These are phyloP conservation scores for Tolypocladium paradoxum DNA, from an alignment of 2,329 filamentous ascomycete genomes.

Conservation along the genomic window DNA sequence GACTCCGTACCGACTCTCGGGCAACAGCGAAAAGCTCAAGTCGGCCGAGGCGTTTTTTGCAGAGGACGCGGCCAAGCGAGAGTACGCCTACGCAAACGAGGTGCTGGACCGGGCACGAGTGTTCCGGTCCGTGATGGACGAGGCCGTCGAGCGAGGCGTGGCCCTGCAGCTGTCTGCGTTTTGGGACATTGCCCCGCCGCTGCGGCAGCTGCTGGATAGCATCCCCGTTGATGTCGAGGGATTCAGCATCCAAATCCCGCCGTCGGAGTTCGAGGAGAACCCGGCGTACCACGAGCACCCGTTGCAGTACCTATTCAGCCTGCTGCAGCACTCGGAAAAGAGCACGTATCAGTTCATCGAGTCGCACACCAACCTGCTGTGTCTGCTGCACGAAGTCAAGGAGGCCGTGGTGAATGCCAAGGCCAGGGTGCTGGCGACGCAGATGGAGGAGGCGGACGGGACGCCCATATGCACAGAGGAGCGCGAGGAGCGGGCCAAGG, in stretches of 20 bases:
- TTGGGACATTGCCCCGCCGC: slow-evolving; percentile 89
- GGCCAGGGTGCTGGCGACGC: slow-evolving; percentile 55
- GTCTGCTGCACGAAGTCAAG: slow-evolving; percentile 82
- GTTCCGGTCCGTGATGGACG: slow-evolving; percentile 69
- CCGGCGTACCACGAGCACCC: slow-evolving; percentile 71
- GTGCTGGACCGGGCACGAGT: slow-evolving; percentile 62
- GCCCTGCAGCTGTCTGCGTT: slow-evolving; percentile 89
- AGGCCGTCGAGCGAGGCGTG: slow-evolving; percentile 77
- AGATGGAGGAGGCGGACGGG: slow-evolving; percentile 35
- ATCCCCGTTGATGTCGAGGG: slow-evolving; percentile 50
- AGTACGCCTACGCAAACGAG: slow-evolving; percentile 59
- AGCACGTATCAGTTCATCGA: slow-evolving; percentile 96
- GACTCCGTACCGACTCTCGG: slow-evolving; percentile 64
- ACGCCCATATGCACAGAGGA: slow-evolving; percentile 20
- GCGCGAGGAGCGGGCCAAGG: slow-evolving; percentile 32
- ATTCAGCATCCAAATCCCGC: slow-evolving; percentile 69
- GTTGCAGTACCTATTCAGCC: slow-evolving; percentile 78
- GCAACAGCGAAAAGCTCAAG: slow-evolving; percentile 67
- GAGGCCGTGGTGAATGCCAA: slow-evolving; percentile 63
- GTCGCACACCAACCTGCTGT: slow-evolving; percentile 81
- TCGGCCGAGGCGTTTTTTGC: slow-evolving; percentile 75
- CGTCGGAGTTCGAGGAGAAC: slow-evolving; percentile 74
- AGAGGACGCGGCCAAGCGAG: slow-evolving; percentile 64
- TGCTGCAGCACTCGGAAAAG: slow-evolving; percentile 81
- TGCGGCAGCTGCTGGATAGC: slow-evolving; percentile 68